These are phyloP conservation scores for Tylopilus intermedius DNA, from an alignment of 768 basidiomycete species.

Conservation along the genomic window DNA sequence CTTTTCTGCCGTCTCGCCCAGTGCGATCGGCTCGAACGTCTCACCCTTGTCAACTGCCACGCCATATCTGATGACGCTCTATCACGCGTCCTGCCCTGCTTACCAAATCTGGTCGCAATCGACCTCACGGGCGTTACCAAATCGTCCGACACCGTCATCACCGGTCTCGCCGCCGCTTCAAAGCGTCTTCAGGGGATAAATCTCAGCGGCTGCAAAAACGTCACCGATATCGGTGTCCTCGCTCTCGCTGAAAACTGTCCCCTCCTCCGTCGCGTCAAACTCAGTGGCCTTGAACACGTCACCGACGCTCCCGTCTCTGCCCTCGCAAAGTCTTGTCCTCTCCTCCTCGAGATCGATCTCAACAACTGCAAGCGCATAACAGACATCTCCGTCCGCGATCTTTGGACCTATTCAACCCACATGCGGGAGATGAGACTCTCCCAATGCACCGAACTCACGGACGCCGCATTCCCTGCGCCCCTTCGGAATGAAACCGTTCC, in stretches of 20 bases:
- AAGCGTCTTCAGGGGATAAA: conserved; percentile 88
- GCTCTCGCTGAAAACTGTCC: conserved; percentile 73
- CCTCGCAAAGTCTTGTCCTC: conserved; percentile 72
- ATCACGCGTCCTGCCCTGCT: conserved; percentile 56
- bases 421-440: conserved; percentile 91
- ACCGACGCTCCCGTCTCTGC: conserved; percentile 74
- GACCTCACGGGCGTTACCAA: conserved; percentile 73
- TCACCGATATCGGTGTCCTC: conserved; percentile 73
- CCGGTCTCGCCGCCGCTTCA: conserved; percentile 64
- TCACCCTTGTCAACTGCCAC: conserved; percentile 80
- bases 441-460: conserved; percentile 72
- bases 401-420: conserved; percentile 74
- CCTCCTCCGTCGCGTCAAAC: conserved; percentile 82
- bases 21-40: conserved; percentile 80
- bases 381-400: conserved; percentile 70
- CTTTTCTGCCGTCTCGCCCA: conserved; percentile 64
- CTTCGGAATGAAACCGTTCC: conserved; percentile 36
- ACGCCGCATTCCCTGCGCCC: conserved; percentile 80
- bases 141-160: conserved; percentile 67
- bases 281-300: conserved; percentile 68
- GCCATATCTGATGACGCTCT: conserved; percentile 63
- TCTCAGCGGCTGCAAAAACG: conserved; percentile 72
- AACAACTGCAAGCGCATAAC: conserved; percentile 76
- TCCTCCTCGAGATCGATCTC: conserved; percentile 92
- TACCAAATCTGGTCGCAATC: conserved; percentile 77